Conservation (phyloP, 306 rosid genomes). For the Gastrolobium bilobum region DNA sequence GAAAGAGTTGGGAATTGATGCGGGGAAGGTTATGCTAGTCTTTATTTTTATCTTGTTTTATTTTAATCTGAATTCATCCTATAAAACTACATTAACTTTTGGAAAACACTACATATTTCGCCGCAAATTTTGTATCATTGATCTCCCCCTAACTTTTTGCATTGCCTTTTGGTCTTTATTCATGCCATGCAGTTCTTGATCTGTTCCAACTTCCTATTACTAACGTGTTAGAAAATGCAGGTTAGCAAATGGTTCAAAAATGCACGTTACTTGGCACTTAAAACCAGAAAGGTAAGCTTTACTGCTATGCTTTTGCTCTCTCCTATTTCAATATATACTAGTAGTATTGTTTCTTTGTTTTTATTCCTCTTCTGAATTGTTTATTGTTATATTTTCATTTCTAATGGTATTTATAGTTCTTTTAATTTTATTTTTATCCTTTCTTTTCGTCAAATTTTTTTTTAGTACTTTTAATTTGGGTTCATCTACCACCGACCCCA, state of each 20-base stretch:
- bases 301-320: slow-evolving; percentile 10
- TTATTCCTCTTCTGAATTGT: too few species aligned
- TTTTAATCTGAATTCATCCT: slow-evolving; percentile 21
- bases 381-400: too few species aligned
- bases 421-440: too few species aligned
- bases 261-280: slow-evolving; percentile 88
- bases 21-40: slow-evolving; percentile 72
- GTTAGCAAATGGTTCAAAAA: slow-evolving; percentile 98
- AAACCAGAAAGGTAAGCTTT: slow-evolving; percentile 76
- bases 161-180: slow-evolving; percentile 30
- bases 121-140: slow-evolving; percentile 23
- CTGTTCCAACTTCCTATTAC: slow-evolving; percentile 28
- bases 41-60: slow-evolving; percentile 32
- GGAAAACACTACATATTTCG: slow-evolving; percentile 3
- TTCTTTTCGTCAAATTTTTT: too few species aligned
- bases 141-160: slow-evolving; percentile 13
- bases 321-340: background rate
- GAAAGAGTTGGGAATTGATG: slow-evolving; percentile 82
- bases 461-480: too few species aligned
- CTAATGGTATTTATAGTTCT: too few species aligned
- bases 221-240: slow-evolving; percentile 60
- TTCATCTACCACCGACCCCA: too few species aligned
- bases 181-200: slow-evolving; percentile 15
- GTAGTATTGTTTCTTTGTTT: background rate
- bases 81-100: background rate